Percentiles rank a stretch among this genome's conserved stretches.
These are phyloP conservation scores for Ascochyta rabiei DNA, from an alignment of 2,329 filamentous ascomycete species.

Conservation along the genomic window DNA sequence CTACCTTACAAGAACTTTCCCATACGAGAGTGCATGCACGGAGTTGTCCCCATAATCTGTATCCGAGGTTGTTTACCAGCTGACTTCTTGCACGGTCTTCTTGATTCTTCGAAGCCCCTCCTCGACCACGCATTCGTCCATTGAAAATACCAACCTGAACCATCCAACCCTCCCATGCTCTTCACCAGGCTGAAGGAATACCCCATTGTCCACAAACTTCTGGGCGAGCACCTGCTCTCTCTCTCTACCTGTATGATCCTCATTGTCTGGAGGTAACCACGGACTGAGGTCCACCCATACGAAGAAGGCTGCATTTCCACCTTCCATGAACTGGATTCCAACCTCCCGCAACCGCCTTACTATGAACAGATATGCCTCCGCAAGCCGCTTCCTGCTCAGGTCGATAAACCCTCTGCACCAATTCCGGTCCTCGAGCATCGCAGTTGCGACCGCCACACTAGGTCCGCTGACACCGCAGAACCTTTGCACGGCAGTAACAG, in stretches of 20 bases:
- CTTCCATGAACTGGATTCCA: conserved; percentile 55
- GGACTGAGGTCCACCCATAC: conserved; percentile 58
- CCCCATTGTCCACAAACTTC: conserved; percentile 19
- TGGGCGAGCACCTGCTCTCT: conserved; percentile 39
- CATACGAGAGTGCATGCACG: background rate
- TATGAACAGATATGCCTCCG: background rate
- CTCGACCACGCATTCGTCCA: conserved; percentile 43
- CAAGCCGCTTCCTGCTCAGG: background rate
- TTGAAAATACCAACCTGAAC: conserved; percentile 52
- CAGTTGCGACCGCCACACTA: conserved; percentile 23
- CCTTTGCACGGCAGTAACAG: conserved; percentile 44
- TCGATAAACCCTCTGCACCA: conserved; percentile 21
- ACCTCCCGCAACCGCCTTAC: conserved; percentile 42
- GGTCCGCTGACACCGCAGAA: conserved; percentile 28
- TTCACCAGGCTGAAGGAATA: conserved; percentile 35
- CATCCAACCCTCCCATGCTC: conserved; percentile 49
- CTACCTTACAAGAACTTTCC: too few species aligned
- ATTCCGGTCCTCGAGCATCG: conserved; percentile 27
- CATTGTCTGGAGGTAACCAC: conserved; percentile 15
- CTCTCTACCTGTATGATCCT: conserved; percentile 12
- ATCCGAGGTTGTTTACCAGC: background rate
- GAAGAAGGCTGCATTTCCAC: conserved; percentile 64
- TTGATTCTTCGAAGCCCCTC: conserved; percentile 37
- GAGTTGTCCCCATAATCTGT: background rate
- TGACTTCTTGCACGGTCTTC: background rate